Conservation (phyloP, 2,329 filamentous ascomycete genomes). For the Podosphaera xanthii region DNA sequence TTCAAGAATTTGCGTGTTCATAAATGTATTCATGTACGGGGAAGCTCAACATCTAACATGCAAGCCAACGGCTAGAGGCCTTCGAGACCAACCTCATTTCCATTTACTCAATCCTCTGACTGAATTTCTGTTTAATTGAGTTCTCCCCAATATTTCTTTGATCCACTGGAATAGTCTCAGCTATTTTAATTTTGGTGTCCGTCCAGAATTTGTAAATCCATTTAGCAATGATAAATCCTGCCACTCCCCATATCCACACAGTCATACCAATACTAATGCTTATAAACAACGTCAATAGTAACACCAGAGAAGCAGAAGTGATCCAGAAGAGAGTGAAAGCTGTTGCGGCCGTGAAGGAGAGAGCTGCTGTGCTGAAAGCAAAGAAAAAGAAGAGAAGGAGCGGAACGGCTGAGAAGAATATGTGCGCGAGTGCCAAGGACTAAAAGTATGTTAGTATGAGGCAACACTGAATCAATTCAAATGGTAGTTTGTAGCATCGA, state of each 20-base stretch:
- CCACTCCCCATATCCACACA: constrained; percentile 44
- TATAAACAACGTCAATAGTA: constrained; percentile 46
- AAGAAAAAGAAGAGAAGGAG: constrained; percentile 47
- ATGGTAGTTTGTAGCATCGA: not conserved
- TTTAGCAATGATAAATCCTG: constrained; percentile 28
- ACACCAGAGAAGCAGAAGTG: constrained; percentile 39
- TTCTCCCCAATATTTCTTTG: too few species aligned
- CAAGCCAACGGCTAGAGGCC: too few species aligned
- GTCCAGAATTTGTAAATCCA: constrained; percentile 21
- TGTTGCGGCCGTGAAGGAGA: constrained; percentile 38
- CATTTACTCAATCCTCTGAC: too few species aligned
- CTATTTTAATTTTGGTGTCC: not conserved
- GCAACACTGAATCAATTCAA: not conserved
- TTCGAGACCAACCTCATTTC: too few species aligned
- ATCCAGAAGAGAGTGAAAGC: constrained; percentile 46
- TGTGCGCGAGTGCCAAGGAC: constrained; percentile 45
- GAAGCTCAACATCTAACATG: too few species aligned
- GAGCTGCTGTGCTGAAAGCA: constrained; percentile 34
- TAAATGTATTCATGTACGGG: too few species aligned
- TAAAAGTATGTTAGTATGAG: constrained; percentile 14
- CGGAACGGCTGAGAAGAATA: constrained; percentile 42
- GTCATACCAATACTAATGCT: constrained; percentile 38
- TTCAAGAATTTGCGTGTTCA: too few species aligned
- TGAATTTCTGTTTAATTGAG: too few species aligned
- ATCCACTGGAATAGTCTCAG: too few species aligned